Evolutionary conservation across 108 stramenopile genomes (phyloP), one percentile per base, ranked within the genome.

Genomic region (Skeletonema menzelii): DNA sequence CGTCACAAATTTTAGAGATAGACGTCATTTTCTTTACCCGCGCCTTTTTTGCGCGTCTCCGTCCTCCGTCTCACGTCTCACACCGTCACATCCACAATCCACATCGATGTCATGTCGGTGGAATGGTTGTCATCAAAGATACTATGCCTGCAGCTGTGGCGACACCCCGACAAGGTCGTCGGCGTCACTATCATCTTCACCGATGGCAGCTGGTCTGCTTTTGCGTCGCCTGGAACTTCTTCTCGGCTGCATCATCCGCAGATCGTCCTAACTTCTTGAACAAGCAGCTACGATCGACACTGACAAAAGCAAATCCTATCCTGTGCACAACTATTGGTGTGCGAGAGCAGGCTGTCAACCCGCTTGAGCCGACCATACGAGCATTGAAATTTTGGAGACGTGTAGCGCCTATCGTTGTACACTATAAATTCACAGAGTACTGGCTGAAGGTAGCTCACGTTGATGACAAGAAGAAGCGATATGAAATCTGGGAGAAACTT

Each of bases 361-460:
- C 65, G 34, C 26, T 67, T 15, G 47, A 76, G 24, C 67, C 80
- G 5, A 31, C 77, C 13, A 46, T 67, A 40, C 83, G 90, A 17
- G 79, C 87, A 15, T 8, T 83, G 20, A 72, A 69, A 63, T 91
- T 91, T 67, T 91, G 90, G 90, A 61, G 47, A 34, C 66, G 73
- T n/a, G 86, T 76, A 20, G 87, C 87, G 37, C 91, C 91, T 5
- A 80, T 89, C 44, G 85, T 91, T 14, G 40, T 75, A 12, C 91
- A 91, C 75, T 91, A 91, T 69, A 84, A 86, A 56, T 82, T 86
- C 46, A 85, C 91, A n/a, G 79, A 86, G 35, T 73, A 74, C 75
- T 86, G 86, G 83, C 73, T 87, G 26, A 63, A 59, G 26, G 40
- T 59, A 49, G 44, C 75, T 17, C 72, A 68, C 24, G 58, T 67